Base-by-base conservation (phyloP, 768 basidiomycete species). In the Leucocoprinus sp. region DNA sequence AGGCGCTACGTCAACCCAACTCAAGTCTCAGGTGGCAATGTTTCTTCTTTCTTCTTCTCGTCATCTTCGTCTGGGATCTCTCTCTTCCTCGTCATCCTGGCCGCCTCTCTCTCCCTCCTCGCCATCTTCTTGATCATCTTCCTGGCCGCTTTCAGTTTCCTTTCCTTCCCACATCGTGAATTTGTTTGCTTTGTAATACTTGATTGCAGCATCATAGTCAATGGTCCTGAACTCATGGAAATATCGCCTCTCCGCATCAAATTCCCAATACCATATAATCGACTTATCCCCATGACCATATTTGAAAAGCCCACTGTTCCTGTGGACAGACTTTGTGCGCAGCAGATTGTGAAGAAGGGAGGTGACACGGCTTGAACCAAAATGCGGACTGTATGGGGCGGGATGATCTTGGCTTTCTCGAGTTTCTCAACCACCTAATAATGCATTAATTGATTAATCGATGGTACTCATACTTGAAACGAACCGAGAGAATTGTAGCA, bases 231-330 rank as follows among this genome's bases (percentile, higher is more conserved):
- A 43, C 6, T 43, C 18, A 9, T 23, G 33, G 19, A 23, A 43
- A 22, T 43, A 43, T 21, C 22, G 19, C 6, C 4, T 8, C 11
- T 23, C 21, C 2, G 17, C 8, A 15, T 43, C 29, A 23, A 34
- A 34, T 19, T 43, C 42, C 42, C 42, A 43, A 15, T 43, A 43
- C 42, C 42, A 43, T n/a, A 43, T 31, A 2, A 23, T 14, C 6
- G 31, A 19, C 21, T 24, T 24, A 11, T 33, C 19, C 9, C 33
- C 42, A 8, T 24, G 29, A 2, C 42, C 42, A 5, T 12, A 17
- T 21, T n/a, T 23, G 15, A 34, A 43, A 3, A 34, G 18, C 3
- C 31, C 42, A 34, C 7, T 34, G 4, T 21, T 29, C 18, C 7
- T 43, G 21, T 22, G 8, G 5, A 7, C 6, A 5, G 31, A 3